A percentile compares a stretch with the other conserved stretches of the same genome.
phyloP scores from a whole-genome alignment of 768 basidiomycete genomes.

The Paxillus ammoniavirescens region DNA sequence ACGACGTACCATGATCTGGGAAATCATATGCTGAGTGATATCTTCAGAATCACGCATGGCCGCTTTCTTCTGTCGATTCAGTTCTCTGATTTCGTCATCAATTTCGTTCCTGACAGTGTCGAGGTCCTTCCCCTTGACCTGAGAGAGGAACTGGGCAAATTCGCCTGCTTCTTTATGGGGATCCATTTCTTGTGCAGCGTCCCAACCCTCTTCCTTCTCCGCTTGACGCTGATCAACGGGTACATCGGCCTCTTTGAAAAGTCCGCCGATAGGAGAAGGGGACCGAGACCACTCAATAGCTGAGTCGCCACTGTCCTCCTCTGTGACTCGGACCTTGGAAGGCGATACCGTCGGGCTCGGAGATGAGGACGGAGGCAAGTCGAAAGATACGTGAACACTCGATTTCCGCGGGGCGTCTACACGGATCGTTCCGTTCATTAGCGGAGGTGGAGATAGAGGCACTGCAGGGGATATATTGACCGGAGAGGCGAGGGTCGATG shows the following conservation, averaged over 20 bases:
- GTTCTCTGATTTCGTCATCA: slow-evolving; percentile 80
- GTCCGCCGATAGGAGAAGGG: slow-evolving; percentile 29
- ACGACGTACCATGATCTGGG: slow-evolving; percentile 67
- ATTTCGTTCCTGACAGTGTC: slow-evolving; percentile 84
- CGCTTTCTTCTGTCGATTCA: slow-evolving; percentile 82
- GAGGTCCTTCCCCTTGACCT: slow-evolving; percentile 84
- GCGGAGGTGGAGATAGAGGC: slow-evolving; percentile 11
- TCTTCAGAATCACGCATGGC: slow-evolving; percentile 95
- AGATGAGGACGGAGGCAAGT: slow-evolving; percentile 6
- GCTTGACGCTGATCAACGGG: slow-evolving; percentile 22
- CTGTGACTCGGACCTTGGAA: slow-evolving; percentile 1
- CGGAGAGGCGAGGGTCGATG: slow-evolving; percentile 1
- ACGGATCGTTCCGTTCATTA: slow-evolving; percentile 14
- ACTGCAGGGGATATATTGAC: not conserved
- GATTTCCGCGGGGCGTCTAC: slow-evolving; percentile 1
- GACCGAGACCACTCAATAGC: slow-evolving; percentile 39
- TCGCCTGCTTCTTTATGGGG: slow-evolving; percentile 77
- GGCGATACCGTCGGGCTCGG: slow-evolving; percentile 9
- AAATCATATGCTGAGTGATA: slow-evolving; percentile 91
- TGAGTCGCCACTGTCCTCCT: slow-evolving; percentile 25
- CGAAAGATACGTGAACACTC: slow-evolving; percentile 1
- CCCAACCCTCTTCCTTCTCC: slow-evolving; percentile 53
- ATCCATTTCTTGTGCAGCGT: slow-evolving; percentile 86
- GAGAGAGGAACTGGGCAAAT: slow-evolving; percentile 89
- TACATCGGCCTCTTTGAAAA: not conserved